A percentile compares a stretch with the other conserved stretches of the same genome.
These are phyloP conservation scores for Hemileccinum impolitum DNA, from an alignment of 768 basidiomycete genomes.

Conservation along the genomic window DNA sequence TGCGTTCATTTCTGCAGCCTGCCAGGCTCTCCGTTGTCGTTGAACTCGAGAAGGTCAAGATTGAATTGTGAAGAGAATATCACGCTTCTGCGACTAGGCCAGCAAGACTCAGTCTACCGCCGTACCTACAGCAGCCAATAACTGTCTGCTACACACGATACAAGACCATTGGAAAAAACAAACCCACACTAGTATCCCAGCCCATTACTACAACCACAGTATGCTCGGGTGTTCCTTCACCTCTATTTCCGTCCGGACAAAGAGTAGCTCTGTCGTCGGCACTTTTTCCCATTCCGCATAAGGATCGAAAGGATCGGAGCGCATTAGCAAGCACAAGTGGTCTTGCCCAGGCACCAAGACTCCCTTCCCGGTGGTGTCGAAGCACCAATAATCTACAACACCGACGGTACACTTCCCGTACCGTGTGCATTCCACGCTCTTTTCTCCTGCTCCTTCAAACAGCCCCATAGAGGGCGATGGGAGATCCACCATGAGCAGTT, in stretches of 20 bases:
- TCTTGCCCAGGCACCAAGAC: slow-evolving; percentile 22
- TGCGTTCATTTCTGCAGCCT: no score
- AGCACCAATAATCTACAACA: slow-evolving; percentile 32
- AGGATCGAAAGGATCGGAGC: slow-evolving; percentile 29
- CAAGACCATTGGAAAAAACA: no score
- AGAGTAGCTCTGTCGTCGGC: slow-evolving; percentile 26
- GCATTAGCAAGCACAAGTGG: slow-evolving; percentile 28
- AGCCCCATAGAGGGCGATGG: slow-evolving; percentile 16
- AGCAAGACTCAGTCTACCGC: no score
- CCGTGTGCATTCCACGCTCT: slow-evolving; percentile 10
- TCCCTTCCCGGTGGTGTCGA: slow-evolving; percentile 26
- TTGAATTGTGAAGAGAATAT: no score
- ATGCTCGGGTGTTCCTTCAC: slow-evolving; percentile 11
- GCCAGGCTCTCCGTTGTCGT: no score
- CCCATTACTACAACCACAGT: slow-evolving; percentile 23
- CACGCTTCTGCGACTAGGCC: no score
- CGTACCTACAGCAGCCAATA: no score
- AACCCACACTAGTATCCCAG: no score
- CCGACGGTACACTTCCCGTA: slow-evolving; percentile 24
- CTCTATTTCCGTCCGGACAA: slow-evolving; percentile 18
- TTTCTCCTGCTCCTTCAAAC: slow-evolving; percentile 13
- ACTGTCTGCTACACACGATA: no score
- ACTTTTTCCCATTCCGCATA: slow-evolving; percentile 26
- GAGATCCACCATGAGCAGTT: slow-evolving; percentile 21
- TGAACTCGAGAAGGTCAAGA: no score